Percentiles rank a stretch among this genome's conserved stretches.
Evolutionary conservation across 169 alveolate genomes (phyloP).

Genomic region (Perkinsus olseni): DNA sequence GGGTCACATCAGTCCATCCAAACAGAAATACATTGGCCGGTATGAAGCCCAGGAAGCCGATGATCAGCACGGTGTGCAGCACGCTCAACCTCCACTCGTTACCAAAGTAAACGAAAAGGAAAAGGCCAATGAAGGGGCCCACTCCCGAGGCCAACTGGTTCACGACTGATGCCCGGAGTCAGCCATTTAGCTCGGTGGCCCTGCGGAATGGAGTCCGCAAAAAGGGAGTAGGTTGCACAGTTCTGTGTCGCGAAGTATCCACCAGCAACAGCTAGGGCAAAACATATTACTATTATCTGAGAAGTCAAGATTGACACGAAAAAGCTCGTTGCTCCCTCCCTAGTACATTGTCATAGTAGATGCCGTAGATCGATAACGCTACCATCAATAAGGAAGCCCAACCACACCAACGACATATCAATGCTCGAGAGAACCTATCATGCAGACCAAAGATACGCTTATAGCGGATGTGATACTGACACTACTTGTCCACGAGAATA

Average conservation of each 20-base stretch:
- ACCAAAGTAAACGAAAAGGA: constrained; percentile 8
- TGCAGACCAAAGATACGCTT: neutral
- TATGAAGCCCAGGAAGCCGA: constrained; percentile 7
- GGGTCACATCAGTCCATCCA: neutral
- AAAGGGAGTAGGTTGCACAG: constrained; percentile 18
- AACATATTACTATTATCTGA: neutral
- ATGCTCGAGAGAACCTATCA: neutral
- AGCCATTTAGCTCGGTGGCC: constrained; percentile 16
- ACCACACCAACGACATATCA: constrained; percentile 4
- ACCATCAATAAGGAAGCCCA: neutral
- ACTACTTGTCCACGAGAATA: constrained; percentile 6
- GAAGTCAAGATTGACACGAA: neutral
- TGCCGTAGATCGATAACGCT: neutral
- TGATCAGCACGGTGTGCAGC: constrained; percentile 4
- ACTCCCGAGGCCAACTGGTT: neutral
- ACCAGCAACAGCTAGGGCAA: constrained; percentile 17
- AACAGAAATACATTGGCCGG: neutral
- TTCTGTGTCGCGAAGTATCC: neutral
- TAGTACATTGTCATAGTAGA: neutral
- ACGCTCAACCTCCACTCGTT: constrained; percentile 11
- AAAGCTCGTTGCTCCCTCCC: neutral
- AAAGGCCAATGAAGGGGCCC: constrained; percentile 7
- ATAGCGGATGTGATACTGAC: neutral
- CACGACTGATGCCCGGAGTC: constrained; percentile 5
- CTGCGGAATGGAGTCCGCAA: constrained; percentile 18